Conservation (phyloP, 208 protist species). For the Acanthamoeba castellanii region DNA sequence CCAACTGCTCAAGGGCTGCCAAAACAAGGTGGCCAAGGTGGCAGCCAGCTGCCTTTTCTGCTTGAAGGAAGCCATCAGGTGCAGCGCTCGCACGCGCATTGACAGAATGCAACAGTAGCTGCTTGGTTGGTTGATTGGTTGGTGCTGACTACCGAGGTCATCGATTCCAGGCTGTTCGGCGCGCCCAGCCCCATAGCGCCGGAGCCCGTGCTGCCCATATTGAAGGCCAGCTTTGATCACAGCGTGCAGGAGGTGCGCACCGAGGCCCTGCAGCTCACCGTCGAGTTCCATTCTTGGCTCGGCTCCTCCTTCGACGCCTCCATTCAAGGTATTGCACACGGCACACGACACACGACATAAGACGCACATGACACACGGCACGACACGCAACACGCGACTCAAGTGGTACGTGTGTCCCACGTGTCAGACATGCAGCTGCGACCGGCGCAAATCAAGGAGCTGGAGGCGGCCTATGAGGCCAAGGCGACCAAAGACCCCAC, state of each 20-base stretch:
- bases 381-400: too few relatives aligned
- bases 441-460: constrained; percentile 63
- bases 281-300: constrained; percentile 49
- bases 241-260: constrained; percentile 63
- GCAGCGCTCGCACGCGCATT: not conserved
- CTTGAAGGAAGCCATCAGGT: constrained; percentile 35
- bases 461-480: constrained; percentile 51
- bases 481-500: not conserved
- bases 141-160: too few relatives aligned
- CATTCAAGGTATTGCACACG: constrained; percentile 5
- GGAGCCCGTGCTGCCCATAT: constrained; percentile 30
- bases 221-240: constrained; percentile 66
- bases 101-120: too few relatives aligned
- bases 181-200: not conserved
- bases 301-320: constrained; percentile 43
- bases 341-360: not conserved
- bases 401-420: not conserved
- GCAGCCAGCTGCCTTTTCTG: constrained; percentile 16
- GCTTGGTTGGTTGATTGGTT: too few relatives aligned
- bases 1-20: constrained; percentile 57
- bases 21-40: constrained; percentile 58
- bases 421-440: constrained; percentile 25
- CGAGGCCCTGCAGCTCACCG: constrained; percentile 41
- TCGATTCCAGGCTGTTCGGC: constrained; percentile 23
- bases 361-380: not conserved